Base-by-base conservation (phyloP, 2,329 filamentous ascomycete species). In the Diaporthe ampelina region DNA sequence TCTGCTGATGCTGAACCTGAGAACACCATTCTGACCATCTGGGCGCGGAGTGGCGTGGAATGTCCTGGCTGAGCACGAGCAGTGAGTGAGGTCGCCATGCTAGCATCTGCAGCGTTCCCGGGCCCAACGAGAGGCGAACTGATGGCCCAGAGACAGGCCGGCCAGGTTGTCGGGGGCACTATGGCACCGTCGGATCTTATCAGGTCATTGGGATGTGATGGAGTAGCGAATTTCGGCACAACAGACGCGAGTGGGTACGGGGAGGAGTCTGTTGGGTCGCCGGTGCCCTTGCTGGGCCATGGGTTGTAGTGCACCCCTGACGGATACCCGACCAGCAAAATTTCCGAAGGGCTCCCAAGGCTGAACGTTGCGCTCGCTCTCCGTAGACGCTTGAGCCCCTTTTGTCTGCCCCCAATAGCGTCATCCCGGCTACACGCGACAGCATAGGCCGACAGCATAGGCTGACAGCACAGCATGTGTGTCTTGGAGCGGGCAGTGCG, bases 311-410 rank as follows among this genome's bases (percentile, higher is more conserved):
- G 63, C 37, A 72, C 70, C 70, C 70, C 70, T 72, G 70, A 72
- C 52, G 63, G 29, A 58, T 59, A 59, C 52, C 54, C 59, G 70
- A 69, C 54, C 59, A 50, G 45, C 61, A 69, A 75, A 73, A 73
- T 48, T 70, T 72, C 70, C 70, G 63, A 65, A 63, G 50, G 70
- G 57, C 70, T 54, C 63, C 59, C 63, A 68, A 70, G 72, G 70
- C 73, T 73, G 61, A 73, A 73, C 65, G 63, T 70, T 75, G 73
- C 73, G 73, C 73, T 72, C 73, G 73, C 73, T 65, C 21, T 57
- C 56, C 52, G 57, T 54, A 11, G 48, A 40, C 63, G 69, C 45
- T 61, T 50, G 61, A 69, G 72, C 72, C 72, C 63, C 72, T 68
- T 73, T 73, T 70, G 45, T 45, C 63, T 45, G 63, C 21, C 32